These are phyloP conservation scores for Pogostemon cablin DNA, from an alignment of 257 asterid species.

Conservation along the genomic window DNA sequence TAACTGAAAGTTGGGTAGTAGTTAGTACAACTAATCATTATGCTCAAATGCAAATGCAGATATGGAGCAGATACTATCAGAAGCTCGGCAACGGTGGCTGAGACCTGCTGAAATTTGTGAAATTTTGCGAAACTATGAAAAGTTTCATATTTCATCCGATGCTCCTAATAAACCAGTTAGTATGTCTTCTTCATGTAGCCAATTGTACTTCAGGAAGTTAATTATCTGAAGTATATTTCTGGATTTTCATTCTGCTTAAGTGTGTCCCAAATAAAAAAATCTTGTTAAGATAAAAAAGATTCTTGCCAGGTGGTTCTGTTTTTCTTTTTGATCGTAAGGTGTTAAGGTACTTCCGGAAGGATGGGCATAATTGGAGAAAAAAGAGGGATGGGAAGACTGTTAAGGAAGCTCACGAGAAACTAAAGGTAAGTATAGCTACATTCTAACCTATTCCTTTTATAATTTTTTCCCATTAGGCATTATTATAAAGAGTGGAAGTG, in stretches of 20 bases:
- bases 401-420: constrained; percentile 97
- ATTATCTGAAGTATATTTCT: constrained; percentile 12
- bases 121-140: constrained; percentile 65
- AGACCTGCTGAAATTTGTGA: constrained; percentile 97
- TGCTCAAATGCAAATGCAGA: constrained; percentile 60
- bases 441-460: constrained; percentile 2
- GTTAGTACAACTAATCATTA: constrained; percentile 21
- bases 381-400: constrained; percentile 96
- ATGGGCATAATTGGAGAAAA: constrained; percentile 97
- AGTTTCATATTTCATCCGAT: constrained; percentile 76
- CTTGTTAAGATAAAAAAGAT: neutral
- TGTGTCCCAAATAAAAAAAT: neutral
- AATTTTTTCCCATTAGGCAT: neutral
- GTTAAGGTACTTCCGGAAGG: constrained; percentile 90
- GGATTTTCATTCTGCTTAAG: constrained; percentile 13
- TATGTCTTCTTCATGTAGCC: constrained; percentile 51
- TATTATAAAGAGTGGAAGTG: constrained; percentile 13
- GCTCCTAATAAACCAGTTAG: constrained; percentile 89
- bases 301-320: constrained; percentile 88
- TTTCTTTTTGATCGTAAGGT: constrained; percentile 94
- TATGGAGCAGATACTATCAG: constrained; percentile 68
- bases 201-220: constrained; percentile 18
- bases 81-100: constrained; percentile 90
- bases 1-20: constrained; percentile 10
- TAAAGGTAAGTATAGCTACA: constrained; percentile 63